Conservation (phyloP, 1,284 basidiomycete species). For the Salmacisia buchloeana region DNA sequence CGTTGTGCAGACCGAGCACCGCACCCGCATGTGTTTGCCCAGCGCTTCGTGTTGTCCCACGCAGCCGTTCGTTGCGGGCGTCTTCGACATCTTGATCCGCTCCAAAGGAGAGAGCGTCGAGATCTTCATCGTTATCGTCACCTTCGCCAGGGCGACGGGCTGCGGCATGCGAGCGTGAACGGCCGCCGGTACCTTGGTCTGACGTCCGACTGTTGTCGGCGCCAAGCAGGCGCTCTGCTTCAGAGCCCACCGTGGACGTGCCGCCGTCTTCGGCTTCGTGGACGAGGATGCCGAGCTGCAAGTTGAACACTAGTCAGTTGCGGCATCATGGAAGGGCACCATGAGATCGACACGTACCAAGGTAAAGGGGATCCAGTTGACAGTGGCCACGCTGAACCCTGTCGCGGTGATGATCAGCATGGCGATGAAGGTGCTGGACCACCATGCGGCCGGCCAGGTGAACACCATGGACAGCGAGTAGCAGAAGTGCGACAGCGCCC, state of each 20-base stretch:
- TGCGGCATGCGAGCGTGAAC: background rate
- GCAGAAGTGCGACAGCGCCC: slow-evolving; percentile 34
- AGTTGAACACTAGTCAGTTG: too few species aligned
- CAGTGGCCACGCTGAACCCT: slow-evolving; percentile 56
- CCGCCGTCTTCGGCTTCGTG: slow-evolving; percentile 9
- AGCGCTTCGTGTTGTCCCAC: background rate
- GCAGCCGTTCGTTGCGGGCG: background rate
- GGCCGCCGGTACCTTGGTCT: background rate
- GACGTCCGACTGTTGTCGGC: background rate
- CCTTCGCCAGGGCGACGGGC: background rate
- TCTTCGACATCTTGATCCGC: background rate
- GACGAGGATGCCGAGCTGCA: slow-evolving; percentile 25
- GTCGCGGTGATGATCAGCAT: slow-evolving; percentile 54
- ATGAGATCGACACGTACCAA: slow-evolving; percentile 45
- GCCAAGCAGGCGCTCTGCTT: background rate
- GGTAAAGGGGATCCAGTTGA: slow-evolving; percentile 55
- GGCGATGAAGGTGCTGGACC: slow-evolving; percentile 50
- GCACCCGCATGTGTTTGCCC: background rate
- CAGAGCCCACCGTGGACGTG: background rate
- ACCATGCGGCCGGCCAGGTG: slow-evolving; percentile 28
- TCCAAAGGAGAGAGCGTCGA: background rate
- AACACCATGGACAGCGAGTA: slow-evolving; percentile 31
- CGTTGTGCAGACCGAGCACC: slow-evolving; percentile 1
- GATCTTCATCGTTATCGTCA: background rate
- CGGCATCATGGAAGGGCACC: too few species aligned